phyloP scores from a whole-genome alignment of 257 asterid species.

The Solanum virginianum region DNA sequence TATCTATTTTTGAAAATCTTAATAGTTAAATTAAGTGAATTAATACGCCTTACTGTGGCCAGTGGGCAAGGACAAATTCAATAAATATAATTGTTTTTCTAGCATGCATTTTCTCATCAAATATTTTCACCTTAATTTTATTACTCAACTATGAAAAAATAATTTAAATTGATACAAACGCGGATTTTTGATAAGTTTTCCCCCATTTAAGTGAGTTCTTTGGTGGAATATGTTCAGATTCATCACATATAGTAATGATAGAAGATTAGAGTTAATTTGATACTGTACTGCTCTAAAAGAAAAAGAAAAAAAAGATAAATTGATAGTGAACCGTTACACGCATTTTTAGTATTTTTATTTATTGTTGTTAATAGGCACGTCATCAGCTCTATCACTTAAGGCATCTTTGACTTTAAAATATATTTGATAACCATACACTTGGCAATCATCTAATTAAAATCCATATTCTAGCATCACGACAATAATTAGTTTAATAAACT shows the following conservation, averaged over 20 bases:
- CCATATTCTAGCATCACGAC: conserved; percentile 8
- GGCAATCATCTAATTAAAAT: conserved; percentile 7
- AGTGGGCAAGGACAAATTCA: background rate
- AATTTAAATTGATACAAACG: background rate
- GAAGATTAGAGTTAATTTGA: background rate
- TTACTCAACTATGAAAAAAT: background rate
- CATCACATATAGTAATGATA: background rate
- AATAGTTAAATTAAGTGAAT: background rate
- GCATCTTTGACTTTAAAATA: conserved; percentile 28
- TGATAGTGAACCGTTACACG: background rate
- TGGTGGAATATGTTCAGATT: background rate
- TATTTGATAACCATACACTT: background rate
- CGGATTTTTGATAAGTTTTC: background rate
- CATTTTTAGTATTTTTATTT: background rate
- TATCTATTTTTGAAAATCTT: background rate
- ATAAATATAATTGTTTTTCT: too few species aligned
- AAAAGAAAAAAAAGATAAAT: background rate
- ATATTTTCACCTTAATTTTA: too few species aligned
- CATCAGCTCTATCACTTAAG: conserved; percentile 14
- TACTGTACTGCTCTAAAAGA: background rate
- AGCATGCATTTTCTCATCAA: too few species aligned
- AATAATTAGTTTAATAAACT: conserved; percentile 7
- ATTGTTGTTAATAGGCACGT: conserved; percentile 22
- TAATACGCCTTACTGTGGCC: background rate
- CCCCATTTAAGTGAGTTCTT: background rate